A percentile compares a stretch with the other conserved stretches of the same genome.
Evolutionary conservation across 345 rosid genomes (phyloP).

Genomic region (Citropsis articulata): DNA sequence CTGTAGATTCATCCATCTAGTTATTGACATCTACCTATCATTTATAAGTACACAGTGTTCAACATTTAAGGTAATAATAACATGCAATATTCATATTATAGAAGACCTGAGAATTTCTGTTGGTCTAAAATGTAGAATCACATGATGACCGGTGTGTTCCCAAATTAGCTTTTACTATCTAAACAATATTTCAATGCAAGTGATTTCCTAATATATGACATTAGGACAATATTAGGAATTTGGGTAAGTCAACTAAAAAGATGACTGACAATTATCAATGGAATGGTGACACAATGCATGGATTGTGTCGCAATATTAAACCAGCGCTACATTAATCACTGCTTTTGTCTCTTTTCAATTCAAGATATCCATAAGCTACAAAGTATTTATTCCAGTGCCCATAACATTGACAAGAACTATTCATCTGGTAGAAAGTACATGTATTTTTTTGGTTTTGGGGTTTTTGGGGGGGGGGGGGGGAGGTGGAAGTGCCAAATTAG

Average conservation of each 20-base stretch:
- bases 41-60: neutral
- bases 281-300: neutral
- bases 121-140: neutral
- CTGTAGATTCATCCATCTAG: neutral
- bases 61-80: neutral
- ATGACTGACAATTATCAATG: neutral
- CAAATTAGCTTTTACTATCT: neutral
- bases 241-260: neutral
- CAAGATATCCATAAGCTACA: neutral
- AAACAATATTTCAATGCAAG: neutral
- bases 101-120: neutral
- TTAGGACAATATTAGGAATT: too few species aligned
- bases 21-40: neutral
- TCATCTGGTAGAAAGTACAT: neutral
- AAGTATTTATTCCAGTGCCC: neutral
- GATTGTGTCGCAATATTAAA: neutral
- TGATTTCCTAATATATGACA: neutral
- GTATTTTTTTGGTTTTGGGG: too few species aligned
- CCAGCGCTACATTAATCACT: neutral
- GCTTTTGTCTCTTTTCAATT: neutral
- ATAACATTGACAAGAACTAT: neutral
- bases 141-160: neutral
- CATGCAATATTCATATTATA: neutral
- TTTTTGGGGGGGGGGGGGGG: rapidly evolving
- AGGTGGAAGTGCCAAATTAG: neutral